phyloP scores from a whole-genome alignment of 768 basidiomycete species.

The Termitomyces sp. region DNA sequence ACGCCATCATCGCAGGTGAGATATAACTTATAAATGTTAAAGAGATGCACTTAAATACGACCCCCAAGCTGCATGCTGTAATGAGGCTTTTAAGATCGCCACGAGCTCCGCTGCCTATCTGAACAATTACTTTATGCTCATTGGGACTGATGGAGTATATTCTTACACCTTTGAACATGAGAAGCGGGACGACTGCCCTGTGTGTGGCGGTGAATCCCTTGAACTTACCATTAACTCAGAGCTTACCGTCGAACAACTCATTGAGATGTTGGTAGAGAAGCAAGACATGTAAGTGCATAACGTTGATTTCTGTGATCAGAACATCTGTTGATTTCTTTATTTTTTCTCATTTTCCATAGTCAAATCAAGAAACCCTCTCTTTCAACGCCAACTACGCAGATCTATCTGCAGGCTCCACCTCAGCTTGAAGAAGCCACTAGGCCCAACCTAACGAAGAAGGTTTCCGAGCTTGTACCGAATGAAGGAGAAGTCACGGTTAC shows the following conservation, averaged over 20 bases:
- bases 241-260: conserved; percentile 80
- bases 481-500: conserved; percentile 87
- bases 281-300: conserved; percentile 77
- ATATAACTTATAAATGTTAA: conserved; percentile 12
- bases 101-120: conserved; percentile 92
- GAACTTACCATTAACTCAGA: conserved; percentile 68
- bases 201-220: conserved; percentile 89
- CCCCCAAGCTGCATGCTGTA: conserved; percentile 87
- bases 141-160: conserved; percentile 94
- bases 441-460: conserved; percentile 85
- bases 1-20: conserved; percentile 92
- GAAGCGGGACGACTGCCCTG: conserved; percentile 89
- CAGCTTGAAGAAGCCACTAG: conserved; percentile 86
- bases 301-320: neutral
- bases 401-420: conserved; percentile 93
- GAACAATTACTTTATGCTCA: conserved; percentile 98
- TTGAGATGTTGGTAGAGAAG: conserved; percentile 82
- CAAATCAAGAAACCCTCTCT: conserved; percentile 97
- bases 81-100: conserved; percentile 98
- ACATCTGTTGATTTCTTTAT: conserved; percentile 2
- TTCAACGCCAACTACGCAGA: conserved; percentile 67
- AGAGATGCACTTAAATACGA: neutral
- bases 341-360: conserved; percentile 36
- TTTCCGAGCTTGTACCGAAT: conserved; percentile 73
- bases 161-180: conserved; percentile 98